Evolutionary conservation across 768 basidiomycete genomes (phyloP), one percentile per base, ranked within the genome.

Genomic region (Tulasnella sp.): DNA sequence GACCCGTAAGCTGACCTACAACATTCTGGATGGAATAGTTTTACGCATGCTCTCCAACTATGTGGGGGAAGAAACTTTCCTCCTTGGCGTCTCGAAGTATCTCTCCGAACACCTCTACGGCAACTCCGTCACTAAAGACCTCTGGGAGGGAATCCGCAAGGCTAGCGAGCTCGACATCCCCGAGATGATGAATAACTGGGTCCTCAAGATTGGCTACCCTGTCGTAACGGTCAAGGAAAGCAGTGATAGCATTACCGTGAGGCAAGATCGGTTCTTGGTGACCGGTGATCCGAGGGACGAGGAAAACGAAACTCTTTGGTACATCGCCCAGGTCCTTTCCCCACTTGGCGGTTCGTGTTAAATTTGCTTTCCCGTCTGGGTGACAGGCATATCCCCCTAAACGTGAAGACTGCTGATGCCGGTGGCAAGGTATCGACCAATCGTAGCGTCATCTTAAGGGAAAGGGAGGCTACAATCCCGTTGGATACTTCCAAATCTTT

Each of bases 251-350:
- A 91, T 99, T 82, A 88, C 87, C 78, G 88, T 99, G 77, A 90
- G 91, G 44, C 98, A 99, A 86, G 94, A 98, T 84, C 89, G 98
- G 27, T 99, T 98, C 89, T 87, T 99, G 72, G 93, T 94, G 83
- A 93, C 92, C 0, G 97, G 96, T 0, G 89, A 89, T 80, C 91
- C 91, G 12, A 90, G 92, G 82, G 89, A 90, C 14, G 90, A 94
- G 84, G 94, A 98, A 80, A 95, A 98, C 82, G 87, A 95, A 84
- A 97, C 94, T 1, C 88, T 94, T 80, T 98, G 97, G 97, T 93
- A 81, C 21, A 84, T 75, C 75, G 31, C n/a, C 62, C 14, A 1
- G 4, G 21, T 73, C 46, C 34, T 1, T 21, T 42, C 42, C 74
- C 16, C 18, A 6, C 19, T 31, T 42, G 46, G 1, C 40, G 6